Evolutionary conservation across 1,139 yeast genomes (phyloP), one percentile per base, ranked within the genome.

Genomic region (Geotrichum macrosporum): DNA sequence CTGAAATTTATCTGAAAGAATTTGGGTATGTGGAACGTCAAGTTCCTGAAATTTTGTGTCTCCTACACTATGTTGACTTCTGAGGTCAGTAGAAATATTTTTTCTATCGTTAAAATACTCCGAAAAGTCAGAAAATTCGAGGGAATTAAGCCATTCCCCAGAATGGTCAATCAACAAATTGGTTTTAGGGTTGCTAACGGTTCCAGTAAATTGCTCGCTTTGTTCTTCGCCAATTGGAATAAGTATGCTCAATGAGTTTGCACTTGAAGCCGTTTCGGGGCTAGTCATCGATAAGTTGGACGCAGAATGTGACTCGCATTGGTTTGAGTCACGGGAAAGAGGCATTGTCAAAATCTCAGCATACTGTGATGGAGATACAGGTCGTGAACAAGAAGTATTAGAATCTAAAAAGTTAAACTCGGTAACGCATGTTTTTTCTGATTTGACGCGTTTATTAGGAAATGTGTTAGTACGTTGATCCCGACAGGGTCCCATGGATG

Each of bases 141-240:
- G 39, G 3, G 47, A 43, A 33, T 46, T 50, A 13, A 50, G 40
- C 52, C 52, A 50, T 34, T 46, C 52, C 5, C 46, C 52, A 18
- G 48, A 46, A 10, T 33, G 35, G 16, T 46, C 50, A 18, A 40
- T 38, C n/a, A 50, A 21, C 38, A 50, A 22, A n/a, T 35, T 43
- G 30, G 38, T 43, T 18, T 27, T 35, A 3, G 46, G 27, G 10
- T 33, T 46, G 19, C 34, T 31, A 5, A 42, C 46, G n/a, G 31
- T 24, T 4, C 41, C 46, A 30, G 8, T n/a, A n/a, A n/a, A n/a
- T n/a, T n/a, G n/a, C n/a, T n/a, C n/a, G n/a, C n/a, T n/a, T n/a
- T n/a, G n/a, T n/a, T n/a, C n/a, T n/a, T n/a, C n/a, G n/a, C n/a
- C n/a, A n/a, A n/a, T n/a, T n/a, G n/a, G n/a, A n/a, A n/a, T n/a